These are phyloP conservation scores for Candida adriatica DNA, from an alignment of 805 yeast genomes.

Conservation along the genomic window DNA sequence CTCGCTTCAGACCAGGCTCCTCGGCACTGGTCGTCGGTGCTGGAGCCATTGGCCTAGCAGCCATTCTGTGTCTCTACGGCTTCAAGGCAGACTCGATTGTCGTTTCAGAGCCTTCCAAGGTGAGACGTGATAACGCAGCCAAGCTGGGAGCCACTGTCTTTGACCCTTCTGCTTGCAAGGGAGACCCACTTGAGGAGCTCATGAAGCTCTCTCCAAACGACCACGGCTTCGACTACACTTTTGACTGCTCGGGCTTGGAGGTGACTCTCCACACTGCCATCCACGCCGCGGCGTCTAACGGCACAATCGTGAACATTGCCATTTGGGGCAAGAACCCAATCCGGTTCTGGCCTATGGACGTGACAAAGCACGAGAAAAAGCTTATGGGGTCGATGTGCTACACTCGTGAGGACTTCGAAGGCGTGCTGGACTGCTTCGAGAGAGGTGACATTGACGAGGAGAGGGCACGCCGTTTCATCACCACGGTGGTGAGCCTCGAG, in stretches of 20 bases:
- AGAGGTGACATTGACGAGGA: slow-evolving; percentile 38
- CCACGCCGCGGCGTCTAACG: slow-evolving; percentile 43
- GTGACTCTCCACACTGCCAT: slow-evolving; percentile 47
- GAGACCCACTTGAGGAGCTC: slow-evolving; percentile 31
- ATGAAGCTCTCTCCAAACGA: slow-evolving; percentile 33
- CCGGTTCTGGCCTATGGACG: slow-evolving; percentile 46
- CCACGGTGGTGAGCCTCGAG: slow-evolving; percentile 43
- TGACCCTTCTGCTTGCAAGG: slow-evolving; percentile 37
- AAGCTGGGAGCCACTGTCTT: slow-evolving; percentile 40
- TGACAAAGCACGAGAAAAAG: slow-evolving; percentile 47
- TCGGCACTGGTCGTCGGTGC: slow-evolving; percentile 45
- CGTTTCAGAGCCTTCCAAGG: slow-evolving; percentile 43
- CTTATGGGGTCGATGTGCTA: slow-evolving; percentile 60
- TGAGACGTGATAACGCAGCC: slow-evolving; percentile 42
- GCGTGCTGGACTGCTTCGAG: slow-evolving; percentile 45
- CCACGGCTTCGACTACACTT: slow-evolving; percentile 42
- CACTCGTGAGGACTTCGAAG: slow-evolving; percentile 47
- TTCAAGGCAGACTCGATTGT: slow-evolving; percentile 36
- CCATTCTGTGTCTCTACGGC: slow-evolving; percentile 44
- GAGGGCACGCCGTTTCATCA: slow-evolving; percentile 41
- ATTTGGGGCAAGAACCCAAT: slow-evolving; percentile 52
- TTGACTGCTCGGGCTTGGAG: slow-evolving; percentile 50
- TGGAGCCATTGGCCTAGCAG: slow-evolving; percentile 49
- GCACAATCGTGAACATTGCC: slow-evolving; percentile 57
- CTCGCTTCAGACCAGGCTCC: slow-evolving; percentile 34